Conservation (phyloP, 345 rosid species). For the Psidium guajava region DNA sequence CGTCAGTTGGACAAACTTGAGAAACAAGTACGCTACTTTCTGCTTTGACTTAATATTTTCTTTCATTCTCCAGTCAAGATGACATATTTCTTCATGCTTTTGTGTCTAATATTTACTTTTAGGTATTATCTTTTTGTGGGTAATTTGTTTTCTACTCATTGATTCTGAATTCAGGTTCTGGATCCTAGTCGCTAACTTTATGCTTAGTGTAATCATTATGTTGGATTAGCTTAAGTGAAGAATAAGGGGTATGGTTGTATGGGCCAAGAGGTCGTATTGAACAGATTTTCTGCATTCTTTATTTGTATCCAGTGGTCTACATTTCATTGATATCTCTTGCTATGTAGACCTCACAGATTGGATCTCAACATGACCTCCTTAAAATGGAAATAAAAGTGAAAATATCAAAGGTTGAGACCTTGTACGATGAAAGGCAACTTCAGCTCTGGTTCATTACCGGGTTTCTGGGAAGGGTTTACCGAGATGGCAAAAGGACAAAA, state of each 20-base stretch:
- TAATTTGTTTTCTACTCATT: not conserved
- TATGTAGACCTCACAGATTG: not conserved
- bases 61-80: not conserved
- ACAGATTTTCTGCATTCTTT: not conserved
- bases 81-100: not conserved
- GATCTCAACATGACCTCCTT: not conserved
- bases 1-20: slow-evolving; percentile 56
- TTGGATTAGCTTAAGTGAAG: not conserved
- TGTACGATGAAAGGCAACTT: not conserved
- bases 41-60: not conserved
- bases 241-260: not conserved
- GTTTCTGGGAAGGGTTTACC: not conserved
- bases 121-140: not conserved
- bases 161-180: not conserved
- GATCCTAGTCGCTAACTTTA: not conserved
- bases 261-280: not conserved
- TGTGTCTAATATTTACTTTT: not conserved
- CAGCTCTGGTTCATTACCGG: not conserved
- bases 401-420: not conserved
- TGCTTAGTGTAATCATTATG: not conserved
- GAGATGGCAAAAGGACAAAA: not conserved
- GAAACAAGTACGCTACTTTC: slow-evolving; percentile 18
- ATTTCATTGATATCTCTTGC: not conserved
- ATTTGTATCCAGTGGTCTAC: not conserved
- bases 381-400: not conserved